Conservation (phyloP, 1,284 basidiomycete genomes). For the Blastosporella zonata region DNA sequence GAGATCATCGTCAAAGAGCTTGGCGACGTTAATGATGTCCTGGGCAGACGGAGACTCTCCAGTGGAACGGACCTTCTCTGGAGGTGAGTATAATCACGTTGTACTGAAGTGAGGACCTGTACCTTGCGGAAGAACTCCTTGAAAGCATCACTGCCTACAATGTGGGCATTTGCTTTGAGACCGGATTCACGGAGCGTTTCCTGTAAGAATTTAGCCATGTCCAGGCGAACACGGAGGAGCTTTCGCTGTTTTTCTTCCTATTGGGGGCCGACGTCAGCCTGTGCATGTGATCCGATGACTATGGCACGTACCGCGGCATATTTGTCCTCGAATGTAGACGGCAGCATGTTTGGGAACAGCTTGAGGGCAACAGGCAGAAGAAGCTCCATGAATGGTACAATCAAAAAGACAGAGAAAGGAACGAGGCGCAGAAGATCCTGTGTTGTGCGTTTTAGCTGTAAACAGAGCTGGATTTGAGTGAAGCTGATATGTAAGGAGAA, state of each 20-base stretch:
- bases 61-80: slow-evolving; percentile 79
- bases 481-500: background rate
- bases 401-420: slow-evolving; percentile 92
- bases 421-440: slow-evolving; percentile 90
- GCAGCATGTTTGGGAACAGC: slow-evolving; percentile 98
- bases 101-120: slow-evolving; percentile 3
- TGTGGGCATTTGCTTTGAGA: slow-evolving; percentile 87
- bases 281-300: background rate
- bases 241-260: slow-evolving; percentile 98
- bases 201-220: slow-evolving; percentile 99
- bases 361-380: slow-evolving; percentile 96
- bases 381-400: slow-evolving; percentile 98
- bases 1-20: slow-evolving; percentile 96
- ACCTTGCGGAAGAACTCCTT: slow-evolving; percentile 99
- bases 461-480: slow-evolving; percentile 8
- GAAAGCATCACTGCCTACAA: slow-evolving; percentile 93
- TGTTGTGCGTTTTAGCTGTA: slow-evolving; percentile 88
- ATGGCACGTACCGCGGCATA: slow-evolving; percentile 70
- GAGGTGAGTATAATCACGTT: slow-evolving; percentile 2
- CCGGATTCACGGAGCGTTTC: slow-evolving; percentile 96
- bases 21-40: slow-evolving; percentile 94
- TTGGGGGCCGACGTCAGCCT: background rate
- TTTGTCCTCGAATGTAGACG: slow-evolving; percentile 98
- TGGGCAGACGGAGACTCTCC: slow-evolving; percentile 88
- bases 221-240: slow-evolving; percentile 88